Percentiles rank a stretch among this genome's conserved stretches.
phyloP scores from a whole-genome alignment of 306 rosid genomes.

The Abrus precatorius region DNA sequence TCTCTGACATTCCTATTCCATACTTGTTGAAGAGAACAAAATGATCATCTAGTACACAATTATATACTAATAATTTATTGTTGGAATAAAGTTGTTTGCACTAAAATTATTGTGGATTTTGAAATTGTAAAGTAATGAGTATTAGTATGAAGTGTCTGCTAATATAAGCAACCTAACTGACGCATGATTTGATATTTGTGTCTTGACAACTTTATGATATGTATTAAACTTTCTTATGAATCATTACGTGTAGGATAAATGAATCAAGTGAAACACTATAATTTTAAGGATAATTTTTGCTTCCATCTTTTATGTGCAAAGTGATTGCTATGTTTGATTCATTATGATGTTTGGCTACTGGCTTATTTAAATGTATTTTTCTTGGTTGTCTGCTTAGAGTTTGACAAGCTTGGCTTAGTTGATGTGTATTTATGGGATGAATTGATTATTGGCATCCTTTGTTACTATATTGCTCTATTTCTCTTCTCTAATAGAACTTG shows the following conservation, averaged over 20 bases:
- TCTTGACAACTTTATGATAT: background rate
- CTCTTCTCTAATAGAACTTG: background rate
- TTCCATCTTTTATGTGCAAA: no score
- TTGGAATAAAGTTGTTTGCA: background rate
- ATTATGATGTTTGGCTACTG: no score
- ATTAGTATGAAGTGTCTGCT: background rate
- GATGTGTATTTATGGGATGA: background rate
- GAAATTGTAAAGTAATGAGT: background rate
- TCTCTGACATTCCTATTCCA: background rate
- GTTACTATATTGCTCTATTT: slow-evolving; percentile 6
- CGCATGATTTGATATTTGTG: background rate
- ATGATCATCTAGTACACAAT: background rate
- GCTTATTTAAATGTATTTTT: no score
- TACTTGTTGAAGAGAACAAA: background rate
- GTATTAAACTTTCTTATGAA: no score
- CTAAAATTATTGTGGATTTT: slow-evolving; percentile 11
- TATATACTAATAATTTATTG: background rate
- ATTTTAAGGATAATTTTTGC: no score
- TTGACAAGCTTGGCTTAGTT: background rate
- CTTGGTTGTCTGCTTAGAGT: background rate
- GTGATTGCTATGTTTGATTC: no score
- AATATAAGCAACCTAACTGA: background rate
- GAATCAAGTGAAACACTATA: no score
- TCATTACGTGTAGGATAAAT: no score
- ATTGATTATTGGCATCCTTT: background rate